Evolutionary conservation across 768 basidiomycete species (phyloP).

Genomic region (Phallus indusiatus): DNA sequence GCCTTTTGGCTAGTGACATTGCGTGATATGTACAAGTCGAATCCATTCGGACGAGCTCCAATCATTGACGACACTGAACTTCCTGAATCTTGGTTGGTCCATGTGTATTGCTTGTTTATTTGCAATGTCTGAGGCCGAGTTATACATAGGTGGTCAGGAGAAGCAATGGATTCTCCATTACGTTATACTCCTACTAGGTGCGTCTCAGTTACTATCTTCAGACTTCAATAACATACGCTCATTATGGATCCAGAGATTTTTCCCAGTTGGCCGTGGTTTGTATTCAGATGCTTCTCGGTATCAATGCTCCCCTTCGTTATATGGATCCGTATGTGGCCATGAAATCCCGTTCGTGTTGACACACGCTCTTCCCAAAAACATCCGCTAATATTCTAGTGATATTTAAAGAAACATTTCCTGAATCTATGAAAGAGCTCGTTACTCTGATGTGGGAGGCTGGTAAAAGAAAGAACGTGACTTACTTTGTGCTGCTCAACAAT

Average conservation of each 20-base stretch:
- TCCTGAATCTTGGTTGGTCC: constrained; percentile 41
- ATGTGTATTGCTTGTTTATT: constrained; percentile 10
- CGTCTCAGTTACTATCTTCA: neutral
- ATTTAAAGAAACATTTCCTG: neutral
- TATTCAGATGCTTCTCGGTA: constrained; percentile 79
- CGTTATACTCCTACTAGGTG: constrained; percentile 47
- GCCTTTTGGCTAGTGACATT: constrained; percentile 64
- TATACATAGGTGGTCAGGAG: constrained; percentile 57
- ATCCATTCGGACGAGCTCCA: constrained; percentile 49
- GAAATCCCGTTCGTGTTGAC: constrained; percentile 9
- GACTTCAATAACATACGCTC: neutral
- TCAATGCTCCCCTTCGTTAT: constrained; percentile 45
- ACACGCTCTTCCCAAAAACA: neutral
- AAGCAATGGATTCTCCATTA: constrained; percentile 71
- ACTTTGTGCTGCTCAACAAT: neutral
- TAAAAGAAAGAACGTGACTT: constrained; percentile 10
- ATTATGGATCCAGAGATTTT: constrained; percentile 48
- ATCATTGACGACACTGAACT: constrained; percentile 18
- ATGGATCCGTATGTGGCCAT: constrained; percentile 20
- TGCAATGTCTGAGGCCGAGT: constrained; percentile 2
- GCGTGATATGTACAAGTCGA: constrained; percentile 75
- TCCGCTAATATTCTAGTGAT: neutral
- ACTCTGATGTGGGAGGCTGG: constrained; percentile 11
- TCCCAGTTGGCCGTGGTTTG: constrained; percentile 74
- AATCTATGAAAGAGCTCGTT: neutral